Base-by-base conservation (phyloP, 2,329 filamentous ascomycete species). In the Penicillium hordei region DNA sequence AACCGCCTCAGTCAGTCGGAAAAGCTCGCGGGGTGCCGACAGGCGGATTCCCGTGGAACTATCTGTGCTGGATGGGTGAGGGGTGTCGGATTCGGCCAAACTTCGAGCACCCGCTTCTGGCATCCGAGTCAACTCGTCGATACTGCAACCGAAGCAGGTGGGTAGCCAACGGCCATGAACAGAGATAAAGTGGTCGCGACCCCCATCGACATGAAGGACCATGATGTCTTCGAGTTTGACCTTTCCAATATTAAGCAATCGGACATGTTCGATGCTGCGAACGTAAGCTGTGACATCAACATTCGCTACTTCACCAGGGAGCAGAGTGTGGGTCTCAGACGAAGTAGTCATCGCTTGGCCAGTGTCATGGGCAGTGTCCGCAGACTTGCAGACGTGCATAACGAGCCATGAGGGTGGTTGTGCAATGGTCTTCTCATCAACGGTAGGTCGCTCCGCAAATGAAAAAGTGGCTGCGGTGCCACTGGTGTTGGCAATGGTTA, bases 401-500 rank as follows among this genome's bases (percentile, higher is more conserved):
- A 81, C 83, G 17, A 97, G 79, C 93, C 93, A 97, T 9, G 79
- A 73, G 1, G 86, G 82, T 2, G 80, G 75, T 6, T 77, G 39
- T 33, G 50, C 21, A 72, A 68, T 68, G 75, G 72, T 66, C 36
- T 76, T 71, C 5, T 77, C 78, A 1, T 79, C 76, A 2, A 78
- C 77, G 3, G 77, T 75, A 2, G 89, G 88, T 61, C 87, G 87
- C 58, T 91, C 88, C 1, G 93, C 85, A 71, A 99, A 96, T 1
- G 83, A 84, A 68, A 97, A 89, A 0, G 81, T 89, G 0, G 94
- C 93, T 3, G 87, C 75, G 0, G 95, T 91, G 29, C 91, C 83
- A 2, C 94, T 89, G 0, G 94, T 99, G 66, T 99, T 99, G 27
- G 94, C 94, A 55, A 99, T 85, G 0, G 93, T 97, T 43, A 97